Evolutionary conservation across 139 green algal species (phyloP).

Genomic region (Desmodesmus armatus): DNA sequence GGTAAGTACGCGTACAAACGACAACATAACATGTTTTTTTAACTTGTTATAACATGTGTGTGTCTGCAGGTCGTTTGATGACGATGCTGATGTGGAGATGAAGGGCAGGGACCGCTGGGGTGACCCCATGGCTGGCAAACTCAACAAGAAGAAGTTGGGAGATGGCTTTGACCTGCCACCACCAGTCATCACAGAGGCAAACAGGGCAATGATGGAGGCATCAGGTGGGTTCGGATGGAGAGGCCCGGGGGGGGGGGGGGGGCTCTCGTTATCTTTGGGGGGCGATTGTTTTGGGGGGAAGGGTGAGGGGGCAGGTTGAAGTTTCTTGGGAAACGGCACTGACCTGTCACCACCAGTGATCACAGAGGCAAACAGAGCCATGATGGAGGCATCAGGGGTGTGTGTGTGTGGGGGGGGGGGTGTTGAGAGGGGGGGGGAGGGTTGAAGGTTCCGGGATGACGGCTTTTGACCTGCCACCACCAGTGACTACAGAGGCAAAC

Average conservation of each 20-base stretch:
- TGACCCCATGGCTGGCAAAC: constrained; percentile 92
- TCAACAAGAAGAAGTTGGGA: constrained; percentile 47
- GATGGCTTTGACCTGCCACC: constrained; percentile 44
- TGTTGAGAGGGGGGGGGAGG: neutral
- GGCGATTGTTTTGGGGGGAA: too few relatives aligned
- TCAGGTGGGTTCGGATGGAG: constrained; percentile 66
- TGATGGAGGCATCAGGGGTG: constrained; percentile 68
- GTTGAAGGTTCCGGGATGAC: constrained; percentile 12
- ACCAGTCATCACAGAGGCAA: constrained; percentile 37
- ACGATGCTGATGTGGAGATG: constrained; percentile 72
- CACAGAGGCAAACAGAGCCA: constrained; percentile 38
- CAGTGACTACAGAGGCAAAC: constrained; percentile 7
- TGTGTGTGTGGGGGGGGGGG: neutral
- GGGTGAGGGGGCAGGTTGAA: too few relatives aligned
- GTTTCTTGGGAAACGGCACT: constrained; percentile 21
- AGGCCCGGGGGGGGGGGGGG: neutral
- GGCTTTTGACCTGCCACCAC: constrained; percentile 30
- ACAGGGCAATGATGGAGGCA: constrained; percentile 61
- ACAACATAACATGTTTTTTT: too few relatives aligned
- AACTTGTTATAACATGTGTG: too few relatives aligned
- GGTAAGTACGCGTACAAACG: too few relatives aligned
- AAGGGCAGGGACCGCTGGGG: constrained; percentile 76
- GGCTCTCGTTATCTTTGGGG: too few relatives aligned
- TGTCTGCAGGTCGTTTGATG: constrained; percentile 57
- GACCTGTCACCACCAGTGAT: constrained; percentile 40